Conservation (phyloP, 495 filamentous ascomycete genomes). For the Darksidea phi region DNA sequence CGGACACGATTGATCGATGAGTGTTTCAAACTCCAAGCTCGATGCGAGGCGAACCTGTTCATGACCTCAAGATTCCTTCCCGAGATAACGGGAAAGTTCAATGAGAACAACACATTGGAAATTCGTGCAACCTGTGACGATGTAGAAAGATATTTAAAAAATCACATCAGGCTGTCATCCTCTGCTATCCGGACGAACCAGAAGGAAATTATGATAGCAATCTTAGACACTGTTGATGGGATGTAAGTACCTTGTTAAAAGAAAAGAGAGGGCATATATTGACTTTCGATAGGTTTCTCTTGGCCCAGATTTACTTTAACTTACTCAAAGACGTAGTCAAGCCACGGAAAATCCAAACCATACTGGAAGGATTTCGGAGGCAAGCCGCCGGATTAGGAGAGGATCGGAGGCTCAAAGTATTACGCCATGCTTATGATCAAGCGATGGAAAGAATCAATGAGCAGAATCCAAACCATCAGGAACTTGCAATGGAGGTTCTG, state of each 20-base stretch:
- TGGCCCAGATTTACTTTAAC: conserved; percentile 49
- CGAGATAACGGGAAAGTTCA: conserved; percentile 13
- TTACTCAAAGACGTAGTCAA: conserved; percentile 35
- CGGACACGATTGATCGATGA: conserved; percentile 36
- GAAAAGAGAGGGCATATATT: neutral
- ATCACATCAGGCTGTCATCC: conserved; percentile 9
- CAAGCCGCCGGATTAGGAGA: no score
- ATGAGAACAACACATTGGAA: conserved; percentile 8
- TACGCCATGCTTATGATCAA: conserved; percentile 48
- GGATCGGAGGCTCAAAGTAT: neutral
- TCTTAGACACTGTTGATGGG: conserved; percentile 19
- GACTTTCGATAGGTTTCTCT: conserved; percentile 50
- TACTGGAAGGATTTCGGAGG: no score
- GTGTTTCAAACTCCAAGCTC: conserved; percentile 40
- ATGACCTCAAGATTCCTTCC: conserved; percentile 18
- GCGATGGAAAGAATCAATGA: conserved; percentile 48
- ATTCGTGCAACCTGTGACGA: conserved; percentile 24
- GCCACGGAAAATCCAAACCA: neutral
- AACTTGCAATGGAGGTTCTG: conserved; percentile 45
- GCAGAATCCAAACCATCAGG: conserved; percentile 32
- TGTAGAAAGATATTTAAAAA: conserved; percentile 16
- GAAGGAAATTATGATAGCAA: neutral
- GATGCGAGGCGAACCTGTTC: conserved; percentile 28
- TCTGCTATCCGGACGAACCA: conserved; percentile 5
- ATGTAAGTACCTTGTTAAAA: conserved; percentile 10